Base-by-base conservation (phyloP, 257 asterid species). In the Avicennia marina region DNA sequence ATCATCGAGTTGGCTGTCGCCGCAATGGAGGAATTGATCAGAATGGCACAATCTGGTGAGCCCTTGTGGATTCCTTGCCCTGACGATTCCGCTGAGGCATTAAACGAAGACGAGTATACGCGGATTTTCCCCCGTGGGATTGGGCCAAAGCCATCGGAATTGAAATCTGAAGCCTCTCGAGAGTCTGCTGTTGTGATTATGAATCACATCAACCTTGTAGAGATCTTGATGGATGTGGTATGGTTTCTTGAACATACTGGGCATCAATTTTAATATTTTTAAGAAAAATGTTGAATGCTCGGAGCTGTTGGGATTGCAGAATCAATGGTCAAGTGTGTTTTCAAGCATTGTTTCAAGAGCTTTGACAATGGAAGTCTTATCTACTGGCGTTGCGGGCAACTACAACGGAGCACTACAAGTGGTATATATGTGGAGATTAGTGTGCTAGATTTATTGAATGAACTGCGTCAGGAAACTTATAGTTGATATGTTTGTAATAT, bases 371-470 rank as follows among this genome's bases (percentile, higher is more conserved):
- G 96, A 89, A 41, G 95, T 89, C 7, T 65, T 85, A 53, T 89
- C 96, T 13, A 85, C 95, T 13, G 95, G 95, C 8, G 96, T 85
- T 19, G 95, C 95, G 0, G 96, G 95, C 13, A 89, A 85, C 78
- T 81, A 83, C 17, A 79, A 89, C 63, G 96, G 96, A 24, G 95
- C 96, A 43, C 58, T 89, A n/a, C 95, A 83, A 86, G 86, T 86
- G 90, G 95, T 86, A 71, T 29, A 36, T 25, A 21, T 12, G 33
- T 0, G 16, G 9, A 47, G 13, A 44, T 7, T 59, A 0, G 15
- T 18, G 13, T 3, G 4, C 33, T 15, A 29, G 12, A 18, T 12
- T 16, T 2, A 17, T 47, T 47, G 15, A 12, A 3, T 47, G 10
- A 15, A 49, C 21, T 9, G 11, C 5, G 10, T 43, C 7, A 4